phyloP scores from a whole-genome alignment of 106 monocot genomes.

The Platanthera guangdongensis region DNA sequence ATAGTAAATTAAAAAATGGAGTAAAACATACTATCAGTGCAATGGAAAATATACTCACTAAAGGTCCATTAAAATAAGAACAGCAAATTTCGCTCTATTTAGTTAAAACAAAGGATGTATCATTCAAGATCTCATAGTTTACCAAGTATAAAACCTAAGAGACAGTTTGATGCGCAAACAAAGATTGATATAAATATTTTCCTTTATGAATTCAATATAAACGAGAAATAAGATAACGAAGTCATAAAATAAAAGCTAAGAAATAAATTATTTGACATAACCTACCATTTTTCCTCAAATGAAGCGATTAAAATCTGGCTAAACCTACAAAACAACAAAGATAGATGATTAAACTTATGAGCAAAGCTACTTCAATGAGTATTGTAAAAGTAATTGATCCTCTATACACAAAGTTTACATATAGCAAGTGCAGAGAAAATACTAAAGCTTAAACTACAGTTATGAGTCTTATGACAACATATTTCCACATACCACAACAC shows the following conservation, averaged over 20 bases:
- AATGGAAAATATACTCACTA: neutral
- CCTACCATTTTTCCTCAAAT: slow-evolving; percentile 1
- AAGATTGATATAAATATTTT: too few species aligned
- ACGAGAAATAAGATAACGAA: neutral
- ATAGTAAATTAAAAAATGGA: neutral
- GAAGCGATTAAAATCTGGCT: neutral
- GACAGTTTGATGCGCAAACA: neutral
- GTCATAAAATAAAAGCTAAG: neutral
- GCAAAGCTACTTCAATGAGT: neutral
- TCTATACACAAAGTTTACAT: neutral
- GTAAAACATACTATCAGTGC: neutral
- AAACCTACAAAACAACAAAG: slow-evolving; percentile 6
- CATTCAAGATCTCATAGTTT: neutral
- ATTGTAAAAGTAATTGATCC: neutral
- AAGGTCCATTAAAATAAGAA: neutral
- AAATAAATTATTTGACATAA: neutral
- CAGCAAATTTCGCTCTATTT: neutral
- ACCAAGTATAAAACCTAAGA: neutral
- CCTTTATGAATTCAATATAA: neutral
- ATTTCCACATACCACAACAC: too few species aligned
- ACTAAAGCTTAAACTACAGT: neutral
- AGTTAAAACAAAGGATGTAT: neutral
- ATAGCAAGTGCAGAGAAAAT: neutral
- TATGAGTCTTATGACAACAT: too few species aligned
- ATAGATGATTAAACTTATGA: neutral